Percentiles rank a stretch among this genome's conserved stretches.
phyloP scores from a whole-genome alignment of 1,284 basidiomycete species.

The Meripilus lineatus region DNA sequence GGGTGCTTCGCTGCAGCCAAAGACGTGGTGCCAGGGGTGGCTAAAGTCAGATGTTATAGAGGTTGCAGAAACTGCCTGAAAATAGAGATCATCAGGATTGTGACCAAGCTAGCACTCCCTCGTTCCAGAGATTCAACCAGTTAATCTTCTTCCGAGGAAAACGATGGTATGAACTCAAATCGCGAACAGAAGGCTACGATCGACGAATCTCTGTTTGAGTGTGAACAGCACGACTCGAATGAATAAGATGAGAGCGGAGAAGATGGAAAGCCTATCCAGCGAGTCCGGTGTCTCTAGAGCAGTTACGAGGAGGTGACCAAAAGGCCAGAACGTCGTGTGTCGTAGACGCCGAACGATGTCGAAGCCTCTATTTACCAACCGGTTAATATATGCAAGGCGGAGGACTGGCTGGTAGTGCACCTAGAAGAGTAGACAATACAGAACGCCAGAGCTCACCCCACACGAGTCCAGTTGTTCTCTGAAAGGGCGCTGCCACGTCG shows the following conservation, averaged over 20 bases:
- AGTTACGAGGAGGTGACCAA: constrained; percentile 81
- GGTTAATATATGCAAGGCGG: too few relatives aligned
- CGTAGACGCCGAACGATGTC: constrained; percentile 65
- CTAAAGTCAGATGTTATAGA: too few relatives aligned
- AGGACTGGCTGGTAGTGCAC: constrained; percentile 48
- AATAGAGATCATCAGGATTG: too few relatives aligned
- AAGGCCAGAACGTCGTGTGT: constrained; percentile 77
- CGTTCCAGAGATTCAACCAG: constrained; percentile 22
- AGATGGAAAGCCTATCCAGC: constrained; percentile 84
- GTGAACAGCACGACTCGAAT: constrained; percentile 81
- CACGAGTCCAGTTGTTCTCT: constrained; percentile 81
- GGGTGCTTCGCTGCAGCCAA: too few relatives aligned
- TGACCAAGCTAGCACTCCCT: constrained; percentile 13
- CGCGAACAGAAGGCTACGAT: constrained; percentile 62
- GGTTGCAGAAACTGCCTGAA: too few relatives aligned
- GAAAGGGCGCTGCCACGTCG: constrained; percentile 82
- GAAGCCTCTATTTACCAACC: too few relatives aligned
- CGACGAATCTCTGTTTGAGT: constrained; percentile 80
- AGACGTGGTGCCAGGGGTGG: too few relatives aligned
- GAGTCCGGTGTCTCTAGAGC: constrained; percentile 86
- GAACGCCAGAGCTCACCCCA: constrained; percentile 88
- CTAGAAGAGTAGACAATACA: constrained; percentile 77
- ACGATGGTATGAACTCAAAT: constrained; percentile 62
- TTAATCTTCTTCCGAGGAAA: constrained; percentile 15
- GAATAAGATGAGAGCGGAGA: constrained; percentile 78